phyloP scores from a whole-genome alignment of 2,329 filamentous ascomycete species.

The Colletotrichum sp. region DNA sequence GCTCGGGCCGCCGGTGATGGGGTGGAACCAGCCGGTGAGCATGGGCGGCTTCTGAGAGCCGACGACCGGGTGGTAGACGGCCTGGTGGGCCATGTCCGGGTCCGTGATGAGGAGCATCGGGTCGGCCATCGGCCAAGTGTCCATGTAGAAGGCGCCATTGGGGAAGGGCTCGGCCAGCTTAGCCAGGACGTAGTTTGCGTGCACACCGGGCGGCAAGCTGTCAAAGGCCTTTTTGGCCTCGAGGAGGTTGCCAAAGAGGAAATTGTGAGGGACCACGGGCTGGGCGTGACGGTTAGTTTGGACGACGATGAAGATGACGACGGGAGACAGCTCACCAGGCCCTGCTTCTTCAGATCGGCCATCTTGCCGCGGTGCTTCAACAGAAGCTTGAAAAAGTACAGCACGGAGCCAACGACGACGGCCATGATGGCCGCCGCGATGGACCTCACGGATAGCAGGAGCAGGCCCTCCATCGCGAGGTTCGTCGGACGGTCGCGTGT shows the following conservation, averaged over 20 bases:
- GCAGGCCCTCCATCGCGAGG: not conserved
- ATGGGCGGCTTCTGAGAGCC: slow-evolving; percentile 30
- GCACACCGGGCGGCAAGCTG: slow-evolving; percentile 6
- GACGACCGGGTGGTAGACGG: slow-evolving; percentile 28
- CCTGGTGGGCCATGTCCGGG: slow-evolving; percentile 33
- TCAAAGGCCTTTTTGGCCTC: slow-evolving; percentile 30
- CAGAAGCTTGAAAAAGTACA: slow-evolving; percentile 1
- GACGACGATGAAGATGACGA: not conserved
- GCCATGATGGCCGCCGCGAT: not conserved
- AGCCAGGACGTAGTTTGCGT: slow-evolving; percentile 3
- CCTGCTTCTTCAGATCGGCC: slow-evolving; percentile 8
- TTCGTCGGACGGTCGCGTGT: not conserved
- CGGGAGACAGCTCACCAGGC: not conserved
- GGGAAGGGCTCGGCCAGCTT: slow-evolving; percentile 23
- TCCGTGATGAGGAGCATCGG: slow-evolving; percentile 33
- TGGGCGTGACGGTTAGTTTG: not conserved
- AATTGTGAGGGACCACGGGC: slow-evolving; percentile 33
- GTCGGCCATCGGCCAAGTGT: slow-evolving; percentile 30
- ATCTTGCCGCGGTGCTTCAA: slow-evolving; percentile 5
- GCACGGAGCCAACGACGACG: not conserved
- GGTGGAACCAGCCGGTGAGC: slow-evolving; percentile 33
- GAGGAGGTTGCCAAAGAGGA: slow-evolving; percentile 33
- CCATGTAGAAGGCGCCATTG: slow-evolving; percentile 33
- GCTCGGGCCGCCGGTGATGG: slow-evolving; percentile 33
- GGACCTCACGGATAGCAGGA: not conserved